Base-by-base conservation (phyloP, 306 rosid genomes). In the Castanopsis chinensis region DNA sequence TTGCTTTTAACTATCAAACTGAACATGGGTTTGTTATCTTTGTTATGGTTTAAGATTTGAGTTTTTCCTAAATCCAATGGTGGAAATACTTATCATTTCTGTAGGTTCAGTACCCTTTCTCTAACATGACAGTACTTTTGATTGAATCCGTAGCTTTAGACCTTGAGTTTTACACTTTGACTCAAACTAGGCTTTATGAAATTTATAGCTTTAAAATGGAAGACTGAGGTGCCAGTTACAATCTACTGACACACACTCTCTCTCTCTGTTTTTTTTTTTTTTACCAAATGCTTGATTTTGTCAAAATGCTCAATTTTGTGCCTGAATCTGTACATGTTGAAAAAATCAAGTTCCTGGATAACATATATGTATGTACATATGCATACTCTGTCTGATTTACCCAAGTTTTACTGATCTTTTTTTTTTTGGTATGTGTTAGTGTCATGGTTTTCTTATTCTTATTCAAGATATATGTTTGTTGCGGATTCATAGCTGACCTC, bases 41-140 rank as follows among this genome's bases (percentile, higher is more conserved):
- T 60, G 18, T 72, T 75, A 23, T 41, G 43, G 76, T 11, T 76
- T 21, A 55, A 25, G 54, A 74, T 80, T 19, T 71, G 27, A 25
- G 27, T 25, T 25, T 25, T 25, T 25, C 1, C 27, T 25, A 25
- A 2, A 58, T 58, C 14, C 15, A 2, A 20, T 20, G 67, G 32
- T 11, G 65, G 65, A 23, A 59, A 4, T 33, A 33, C 5, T 33
- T 33, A 59, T 25, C 30, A 7, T 59, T 58, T 58, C 64, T 58
- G 32, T 23, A 5, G 15, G 27, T 56, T 56, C 9, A 33, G 2
- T 33, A 56, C 41, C 41, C 41, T 33, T 33, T 3, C 4, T 3
- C 27, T 25, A 25, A 25, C 27, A 25, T 25, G 27, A 25, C 27
- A 25, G 27, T 25, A n/a, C n/a, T n/a, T 25, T 25, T 25, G 27